phyloP scores from a whole-genome alignment of 495 filamentous ascomycete species.

The Trichocladium antarcticum region DNA sequence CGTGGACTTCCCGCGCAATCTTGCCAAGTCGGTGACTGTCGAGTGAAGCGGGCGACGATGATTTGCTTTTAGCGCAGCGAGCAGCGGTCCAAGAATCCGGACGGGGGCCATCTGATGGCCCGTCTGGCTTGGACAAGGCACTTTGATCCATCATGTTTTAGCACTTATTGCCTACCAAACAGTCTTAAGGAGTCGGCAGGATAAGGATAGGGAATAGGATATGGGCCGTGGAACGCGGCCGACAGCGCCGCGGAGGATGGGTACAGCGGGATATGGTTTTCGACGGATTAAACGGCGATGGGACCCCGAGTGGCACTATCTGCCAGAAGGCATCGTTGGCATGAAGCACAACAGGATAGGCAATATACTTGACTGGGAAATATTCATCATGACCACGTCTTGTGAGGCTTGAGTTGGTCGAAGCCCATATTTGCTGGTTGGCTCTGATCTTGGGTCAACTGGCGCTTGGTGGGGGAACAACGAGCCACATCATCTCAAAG shows the following conservation, averaged over 20 bases:
- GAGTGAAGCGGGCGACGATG: conserved; percentile 49
- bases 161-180: conserved; percentile 17
- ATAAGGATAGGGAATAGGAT: conserved; percentile 4
- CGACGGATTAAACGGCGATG: background rate
- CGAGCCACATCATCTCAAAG: too few relatives aligned
- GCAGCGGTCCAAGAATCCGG: background rate
- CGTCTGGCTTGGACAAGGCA: background rate
- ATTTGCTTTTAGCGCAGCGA: background rate
- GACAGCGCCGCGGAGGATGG: conserved; percentile 1
- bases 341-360: background rate
- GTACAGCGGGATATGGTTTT: background rate
- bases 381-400: background rate
- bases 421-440: too few relatives aligned
- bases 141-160: conserved; percentile 13
- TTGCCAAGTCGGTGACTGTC: conserved; percentile 97
- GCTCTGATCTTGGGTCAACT: too few relatives aligned
- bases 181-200: conserved; percentile 10
- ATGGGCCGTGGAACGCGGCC: background rate
- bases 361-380: background rate
- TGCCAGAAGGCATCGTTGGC: background rate
- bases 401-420: background rate
- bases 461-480: too few relatives aligned
- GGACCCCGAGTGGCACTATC: background rate
- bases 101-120: background rate
- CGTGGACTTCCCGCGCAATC: conserved; percentile 93